A percentile compares a stretch with the other conserved stretches of the same genome.
Conservation (phyloP, 345 rosid genomes). For the Populus ilicifolia region DNA sequence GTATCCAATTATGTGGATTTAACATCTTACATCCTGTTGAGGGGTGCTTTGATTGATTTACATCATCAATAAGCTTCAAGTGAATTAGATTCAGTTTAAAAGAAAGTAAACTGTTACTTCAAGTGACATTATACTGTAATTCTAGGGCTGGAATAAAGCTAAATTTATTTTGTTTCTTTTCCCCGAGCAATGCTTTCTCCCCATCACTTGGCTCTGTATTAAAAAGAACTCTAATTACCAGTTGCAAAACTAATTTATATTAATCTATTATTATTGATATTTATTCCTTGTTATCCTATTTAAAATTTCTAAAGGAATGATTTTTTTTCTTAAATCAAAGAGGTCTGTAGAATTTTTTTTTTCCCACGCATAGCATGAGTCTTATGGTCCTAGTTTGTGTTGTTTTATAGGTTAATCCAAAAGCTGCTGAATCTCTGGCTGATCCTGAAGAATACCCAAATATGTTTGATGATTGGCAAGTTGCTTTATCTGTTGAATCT, state of each 20-base stretch:
- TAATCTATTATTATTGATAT: background rate
- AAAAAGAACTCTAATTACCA: background rate
- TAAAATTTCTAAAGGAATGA: background rate
- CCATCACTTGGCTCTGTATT: background rate
- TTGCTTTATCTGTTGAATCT: conserved; percentile 81
- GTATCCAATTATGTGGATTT: background rate
- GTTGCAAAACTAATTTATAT: background rate
- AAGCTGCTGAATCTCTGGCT: conserved; percentile 97
- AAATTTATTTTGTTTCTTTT: background rate
- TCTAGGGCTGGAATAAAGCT: background rate
- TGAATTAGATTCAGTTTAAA: background rate
- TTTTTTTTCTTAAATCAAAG: background rate
- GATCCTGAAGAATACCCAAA: conserved; percentile 98
- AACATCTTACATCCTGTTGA: background rate
- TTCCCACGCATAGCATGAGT: background rate
- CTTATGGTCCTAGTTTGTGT: background rate
- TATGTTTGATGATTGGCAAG: conserved; percentile 98
- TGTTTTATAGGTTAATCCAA: conserved; percentile 71
- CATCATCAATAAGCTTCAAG: background rate
- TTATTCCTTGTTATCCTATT: background rate
- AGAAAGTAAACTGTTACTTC: background rate
- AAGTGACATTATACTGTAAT: background rate
- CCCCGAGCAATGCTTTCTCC: background rate
- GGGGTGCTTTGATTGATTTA: background rate
- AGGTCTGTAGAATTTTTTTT: background rate